phyloP scores from a whole-genome alignment of 148 eudicot species.

The Dysphania ambrosioides region DNA sequence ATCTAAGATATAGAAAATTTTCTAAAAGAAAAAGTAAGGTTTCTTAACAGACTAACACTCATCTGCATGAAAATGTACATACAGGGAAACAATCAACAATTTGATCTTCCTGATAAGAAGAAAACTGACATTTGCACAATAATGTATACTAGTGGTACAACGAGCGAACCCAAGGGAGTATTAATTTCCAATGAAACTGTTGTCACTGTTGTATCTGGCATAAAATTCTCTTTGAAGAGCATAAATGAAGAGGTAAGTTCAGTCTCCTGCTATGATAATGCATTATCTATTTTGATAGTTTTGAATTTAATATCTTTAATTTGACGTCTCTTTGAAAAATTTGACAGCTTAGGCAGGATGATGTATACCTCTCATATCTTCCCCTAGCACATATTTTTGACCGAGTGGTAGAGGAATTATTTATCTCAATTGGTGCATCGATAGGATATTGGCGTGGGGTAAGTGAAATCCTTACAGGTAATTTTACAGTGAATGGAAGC shows the following conservation, averaged over 20 bases:
- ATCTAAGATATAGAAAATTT: background rate
- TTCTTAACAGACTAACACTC: conserved; percentile 17
- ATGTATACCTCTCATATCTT: conserved; percentile 83
- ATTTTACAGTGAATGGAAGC: background rate
- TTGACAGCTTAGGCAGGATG: conserved; percentile 56
- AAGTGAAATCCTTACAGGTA: conserved; percentile 26
- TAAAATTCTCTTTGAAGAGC: conserved; percentile 62
- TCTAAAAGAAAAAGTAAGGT: background rate
- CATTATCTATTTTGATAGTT: background rate
- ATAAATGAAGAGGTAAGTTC: conserved; percentile 67
- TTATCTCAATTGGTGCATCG: conserved; percentile 75
- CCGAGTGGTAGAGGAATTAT: conserved; percentile 78
- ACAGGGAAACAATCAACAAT: conserved; percentile 57
- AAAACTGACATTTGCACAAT: conserved; percentile 85
- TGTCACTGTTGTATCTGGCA: conserved; percentile 75
- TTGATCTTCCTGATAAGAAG: conserved; percentile 65
- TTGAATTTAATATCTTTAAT: background rate
- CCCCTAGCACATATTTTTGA: conserved; percentile 98
- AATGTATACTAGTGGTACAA: conserved; percentile 98
- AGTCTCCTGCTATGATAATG: background rate
- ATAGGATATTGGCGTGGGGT: conserved; percentile 99
- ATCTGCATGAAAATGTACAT: conserved; percentile 10
- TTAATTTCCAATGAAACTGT: conserved; percentile 78
- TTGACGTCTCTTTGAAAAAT: background rate
- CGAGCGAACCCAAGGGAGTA: conserved; percentile 98